Evolutionary conservation across 345 rosid species (phyloP).

Genomic region (Trapa incisa): DNA sequence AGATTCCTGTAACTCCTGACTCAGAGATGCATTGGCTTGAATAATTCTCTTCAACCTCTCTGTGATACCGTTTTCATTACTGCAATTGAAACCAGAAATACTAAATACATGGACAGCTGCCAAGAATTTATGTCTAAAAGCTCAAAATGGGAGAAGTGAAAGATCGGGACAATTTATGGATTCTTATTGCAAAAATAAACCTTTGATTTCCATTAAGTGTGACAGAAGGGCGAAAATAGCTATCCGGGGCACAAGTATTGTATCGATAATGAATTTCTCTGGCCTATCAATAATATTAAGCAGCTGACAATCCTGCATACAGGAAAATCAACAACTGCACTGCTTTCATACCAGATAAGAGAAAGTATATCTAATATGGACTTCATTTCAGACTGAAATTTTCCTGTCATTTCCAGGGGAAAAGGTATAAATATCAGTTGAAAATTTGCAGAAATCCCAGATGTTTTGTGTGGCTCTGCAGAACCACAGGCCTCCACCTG

Average conservation of each 20-base stretch:
- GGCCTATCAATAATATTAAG: slow-evolving; percentile 72
- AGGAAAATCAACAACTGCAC: not conserved
- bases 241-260: slow-evolving; percentile 77
- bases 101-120: slow-evolving; percentile 6
- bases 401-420: not conserved
- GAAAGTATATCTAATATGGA: not conserved
- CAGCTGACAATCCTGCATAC: slow-evolving; percentile 69
- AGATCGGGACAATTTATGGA: not conserved
- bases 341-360: not conserved
- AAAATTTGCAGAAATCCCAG: not conserved
- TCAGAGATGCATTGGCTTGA: slow-evolving; percentile 55
- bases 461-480: not conserved
- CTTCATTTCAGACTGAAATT: not conserved
- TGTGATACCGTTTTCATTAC: slow-evolving; percentile 89
- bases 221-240: slow-evolving; percentile 81
- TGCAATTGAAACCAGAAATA: slow-evolving; percentile 26
- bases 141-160: not conserved
- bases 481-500: not conserved
- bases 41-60: slow-evolving; percentile 70
- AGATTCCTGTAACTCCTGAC: slow-evolving; percentile 39
- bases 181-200: slow-evolving; percentile 15
- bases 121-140: not conserved
- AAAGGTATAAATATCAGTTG: not conserved
- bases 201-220: slow-evolving; percentile 61
- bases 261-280: slow-evolving; percentile 66